Evolutionary conservation across 768 basidiomycete genomes (phyloP).

Genomic region (Boletus reticuloceps): DNA sequence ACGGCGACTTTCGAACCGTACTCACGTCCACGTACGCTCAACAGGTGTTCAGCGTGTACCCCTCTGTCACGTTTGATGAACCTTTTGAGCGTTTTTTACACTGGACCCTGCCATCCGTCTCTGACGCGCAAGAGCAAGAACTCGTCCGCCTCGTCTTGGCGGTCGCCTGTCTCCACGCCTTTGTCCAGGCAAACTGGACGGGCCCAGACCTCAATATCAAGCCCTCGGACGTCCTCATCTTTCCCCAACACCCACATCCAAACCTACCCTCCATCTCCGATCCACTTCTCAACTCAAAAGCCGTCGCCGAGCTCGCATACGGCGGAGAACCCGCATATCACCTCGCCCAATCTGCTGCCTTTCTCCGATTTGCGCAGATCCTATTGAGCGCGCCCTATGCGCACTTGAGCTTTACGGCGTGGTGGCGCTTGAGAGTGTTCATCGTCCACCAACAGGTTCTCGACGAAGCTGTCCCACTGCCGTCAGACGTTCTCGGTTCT

Average conservation of each 20-base stretch:
- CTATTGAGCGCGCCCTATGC: constrained; percentile 54
- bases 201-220: constrained; percentile 78
- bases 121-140: constrained; percentile 46
- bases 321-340: constrained; percentile 97
- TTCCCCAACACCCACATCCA: constrained; percentile 25
- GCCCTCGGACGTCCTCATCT: constrained; percentile 38
- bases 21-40: constrained; percentile 46
- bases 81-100: constrained; percentile 37
- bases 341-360: constrained; percentile 63
- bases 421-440: constrained; percentile 84
- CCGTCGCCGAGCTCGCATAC: constrained; percentile 74
- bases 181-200: constrained; percentile 95
- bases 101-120: constrained; percentile 27
- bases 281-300: constrained; percentile 56
- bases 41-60: constrained; percentile 36
- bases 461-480: constrained; percentile 75
- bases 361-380: constrained; percentile 74
- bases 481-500: constrained; percentile 39
- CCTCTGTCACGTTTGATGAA: constrained; percentile 34
- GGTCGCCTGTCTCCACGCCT: constrained; percentile 82
- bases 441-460: constrained; percentile 71
- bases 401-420: constrained; percentile 51
- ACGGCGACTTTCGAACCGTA: constrained; percentile 56
- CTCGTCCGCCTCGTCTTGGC: constrained; percentile 60
- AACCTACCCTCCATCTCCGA: constrained; percentile 33